These are phyloP conservation scores for Suhomyces terraborum DNA, from an alignment of 1,139 yeast genomes.

Conservation along the genomic window DNA sequence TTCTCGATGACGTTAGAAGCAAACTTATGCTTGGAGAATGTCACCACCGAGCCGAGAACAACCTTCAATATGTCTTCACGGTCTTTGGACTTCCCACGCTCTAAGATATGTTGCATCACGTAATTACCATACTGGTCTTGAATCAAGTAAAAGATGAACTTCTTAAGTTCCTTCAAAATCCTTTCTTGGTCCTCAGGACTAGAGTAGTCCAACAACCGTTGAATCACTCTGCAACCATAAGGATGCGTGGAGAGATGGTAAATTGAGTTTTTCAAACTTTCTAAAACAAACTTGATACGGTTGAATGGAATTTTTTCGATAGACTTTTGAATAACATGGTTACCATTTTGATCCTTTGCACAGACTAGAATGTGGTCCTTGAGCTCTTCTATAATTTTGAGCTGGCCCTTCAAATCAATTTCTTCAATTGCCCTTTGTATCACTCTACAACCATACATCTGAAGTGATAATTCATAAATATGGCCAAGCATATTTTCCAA, in stretches of 20 bases:
- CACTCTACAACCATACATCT: slow-evolving; percentile 97
- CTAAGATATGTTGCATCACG: slow-evolving; percentile 93
- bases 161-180: slow-evolving; percentile 69
- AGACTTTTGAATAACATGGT: slow-evolving; percentile 95
- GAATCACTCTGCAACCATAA: slow-evolving; percentile 96
- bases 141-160: slow-evolving; percentile 73
- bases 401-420: slow-evolving; percentile 67
- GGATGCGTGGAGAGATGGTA: slow-evolving; percentile 93
- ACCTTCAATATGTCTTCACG: slow-evolving; percentile 44
- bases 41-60: slow-evolving; percentile 63
- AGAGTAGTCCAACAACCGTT: slow-evolving; percentile 81
- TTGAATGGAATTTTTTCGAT: slow-evolving; percentile 83
- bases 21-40: slow-evolving; percentile 89
- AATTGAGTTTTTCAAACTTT: slow-evolving; percentile 74
- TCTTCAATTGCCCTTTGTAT: slow-evolving; percentile 92
- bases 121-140: slow-evolving; percentile 98
- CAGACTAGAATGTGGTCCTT: slow-evolving; percentile 70
- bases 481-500: slow-evolving; percentile 78
- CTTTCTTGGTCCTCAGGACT: slow-evolving; percentile 61
- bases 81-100: slow-evolving; percentile 62
- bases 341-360: slow-evolving; percentile 96
- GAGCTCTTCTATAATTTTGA: slow-evolving; percentile 69
- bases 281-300: slow-evolving; percentile 68
- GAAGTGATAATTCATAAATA: slow-evolving; percentile 74
- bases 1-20: slow-evolving; percentile 98